phyloP scores from a whole-genome alignment of 108 stramenopile genomes.

The Epipyxis sp. region DNA sequence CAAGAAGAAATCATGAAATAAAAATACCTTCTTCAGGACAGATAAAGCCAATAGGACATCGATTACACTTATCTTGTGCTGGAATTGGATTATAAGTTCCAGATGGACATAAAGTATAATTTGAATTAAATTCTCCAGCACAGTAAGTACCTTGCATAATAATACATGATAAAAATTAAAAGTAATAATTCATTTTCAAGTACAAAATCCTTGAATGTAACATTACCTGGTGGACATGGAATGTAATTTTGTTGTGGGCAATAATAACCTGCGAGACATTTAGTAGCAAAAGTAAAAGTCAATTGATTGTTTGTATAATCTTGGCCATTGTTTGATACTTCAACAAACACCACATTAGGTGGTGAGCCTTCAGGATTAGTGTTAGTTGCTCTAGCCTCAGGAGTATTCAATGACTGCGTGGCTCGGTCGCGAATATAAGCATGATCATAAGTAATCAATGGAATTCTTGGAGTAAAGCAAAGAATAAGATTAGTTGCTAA shows the following conservation, averaged over 20 bases:
- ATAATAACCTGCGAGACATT: slow-evolving; percentile 47
- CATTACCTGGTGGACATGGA: slow-evolving; percentile 15
- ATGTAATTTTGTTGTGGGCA: slow-evolving; percentile 33
- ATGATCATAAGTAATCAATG: not conserved
- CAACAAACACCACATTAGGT: slow-evolving; percentile 35
- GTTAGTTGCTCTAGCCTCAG: not conserved
- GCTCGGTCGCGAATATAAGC: not conserved
- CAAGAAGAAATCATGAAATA: no score
- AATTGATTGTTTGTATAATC: slow-evolving; percentile 47
- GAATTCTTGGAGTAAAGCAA: slow-evolving; percentile 46
- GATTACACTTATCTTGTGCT: slow-evolving; percentile 46
- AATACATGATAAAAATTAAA: slow-evolving; percentile 31
- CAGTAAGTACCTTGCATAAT: slow-evolving; percentile 55
- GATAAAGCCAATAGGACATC: slow-evolving; percentile 64
- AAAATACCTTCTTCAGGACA: slow-evolving; percentile 65
- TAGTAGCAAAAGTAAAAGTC: slow-evolving; percentile 30
- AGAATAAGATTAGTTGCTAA: slow-evolving; percentile 34
- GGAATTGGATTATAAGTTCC: slow-evolving; percentile 61
- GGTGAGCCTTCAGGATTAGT: slow-evolving; percentile 3
- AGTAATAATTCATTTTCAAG: not conserved
- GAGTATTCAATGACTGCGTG: not conserved
- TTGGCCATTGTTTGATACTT: slow-evolving; percentile 56
- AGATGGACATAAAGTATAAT: slow-evolving; percentile 61
- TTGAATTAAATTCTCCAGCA: slow-evolving; percentile 52
- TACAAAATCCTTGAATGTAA: not conserved